Base-by-base conservation (phyloP, 371 early-diverging fungal species). In the Lichtheimia ornata region DNA sequence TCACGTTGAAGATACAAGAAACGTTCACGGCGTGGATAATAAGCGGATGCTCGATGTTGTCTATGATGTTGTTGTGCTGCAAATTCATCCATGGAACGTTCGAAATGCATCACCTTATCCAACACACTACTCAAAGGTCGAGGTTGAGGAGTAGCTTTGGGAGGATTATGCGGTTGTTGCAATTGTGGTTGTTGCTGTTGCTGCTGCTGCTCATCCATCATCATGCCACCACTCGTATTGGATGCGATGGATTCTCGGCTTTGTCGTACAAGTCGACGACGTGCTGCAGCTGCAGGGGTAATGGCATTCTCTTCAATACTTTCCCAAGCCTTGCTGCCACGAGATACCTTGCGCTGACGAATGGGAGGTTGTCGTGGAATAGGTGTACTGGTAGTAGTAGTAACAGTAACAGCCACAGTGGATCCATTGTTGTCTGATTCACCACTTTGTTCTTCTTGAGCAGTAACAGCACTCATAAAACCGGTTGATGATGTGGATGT, bases 31-130 rank as follows among this genome's bases (percentile, higher is more conserved):
- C 79, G 66, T 5, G 76, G 73, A 53, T 71, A 65, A 43, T 71
- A 69, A 18, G 77, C 73, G 4, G 71, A 64, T 7, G 65, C 65
- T 43, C 65, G 65, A 18, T 56, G 60, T 45, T 63, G 63, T 27
- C 56, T 59, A 18, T 59, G 73, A 30, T 70, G 56, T 52, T 72
- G 63, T 45, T 69, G 65, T 35, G 35, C 35, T 17, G 64, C 66
- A 14, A 62, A 67, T 49, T 73, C 77, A 60, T 75, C 75, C 64
- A 78, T 45, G 50, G 79, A 72, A 20, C 71, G 71, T 52, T 80
- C 80, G 50, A 77, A 80, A 42, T 74, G 68, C 40, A 72, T 65
- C n/a, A 80, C 77, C 43, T 80, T 80, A 35, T 80, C 77, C 28
- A 80, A 52, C 5, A 80, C 77, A 58, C 68, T 72, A 12, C 59